Percentiles rank a stretch among this genome's conserved stretches.
Evolutionary conservation across 1,139 yeast genomes (phyloP).

Genomic region (Suhomyces panamericanus): DNA sequence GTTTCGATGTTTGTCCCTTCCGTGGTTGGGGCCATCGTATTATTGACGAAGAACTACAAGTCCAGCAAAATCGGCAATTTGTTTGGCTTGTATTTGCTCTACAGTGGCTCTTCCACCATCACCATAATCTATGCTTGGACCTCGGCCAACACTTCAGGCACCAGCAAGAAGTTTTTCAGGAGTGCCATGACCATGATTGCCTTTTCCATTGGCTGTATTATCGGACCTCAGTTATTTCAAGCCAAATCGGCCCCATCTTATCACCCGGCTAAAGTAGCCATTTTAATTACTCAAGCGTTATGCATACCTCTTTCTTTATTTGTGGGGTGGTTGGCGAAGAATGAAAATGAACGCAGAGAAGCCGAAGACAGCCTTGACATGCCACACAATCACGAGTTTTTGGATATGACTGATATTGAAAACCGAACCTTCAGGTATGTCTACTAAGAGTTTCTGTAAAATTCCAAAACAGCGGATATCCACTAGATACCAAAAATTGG

Average conservation of each 20-base stretch:
- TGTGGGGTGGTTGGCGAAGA: constrained; percentile 26
- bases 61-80: constrained; percentile 33
- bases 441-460: constrained; percentile 1
- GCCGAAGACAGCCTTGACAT: constrained; percentile 15
- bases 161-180: constrained; percentile 19
- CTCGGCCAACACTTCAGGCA: constrained; percentile 20
- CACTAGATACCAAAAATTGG: not conserved
- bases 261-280: constrained; percentile 37
- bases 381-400: constrained; percentile 28
- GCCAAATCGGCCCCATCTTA: constrained; percentile 30
- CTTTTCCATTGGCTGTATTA: constrained; percentile 37
- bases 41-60: constrained; percentile 22
- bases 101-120: constrained; percentile 24
- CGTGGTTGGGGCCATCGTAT: constrained; percentile 37
- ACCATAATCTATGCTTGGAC: constrained; percentile 22
- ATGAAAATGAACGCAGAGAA: constrained; percentile 31
- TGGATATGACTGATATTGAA: constrained; percentile 23
- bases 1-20: constrained; percentile 38
- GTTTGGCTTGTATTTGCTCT: constrained; percentile 37
- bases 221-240: constrained; percentile 44
- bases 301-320: constrained; percentile 33
- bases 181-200: constrained; percentile 28
- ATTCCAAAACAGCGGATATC: not conserved
- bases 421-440: constrained; percentile 21
- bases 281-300: constrained; percentile 32